phyloP scores from a whole-genome alignment of 1,284 basidiomycete genomes.

The Meira nashicola region DNA sequence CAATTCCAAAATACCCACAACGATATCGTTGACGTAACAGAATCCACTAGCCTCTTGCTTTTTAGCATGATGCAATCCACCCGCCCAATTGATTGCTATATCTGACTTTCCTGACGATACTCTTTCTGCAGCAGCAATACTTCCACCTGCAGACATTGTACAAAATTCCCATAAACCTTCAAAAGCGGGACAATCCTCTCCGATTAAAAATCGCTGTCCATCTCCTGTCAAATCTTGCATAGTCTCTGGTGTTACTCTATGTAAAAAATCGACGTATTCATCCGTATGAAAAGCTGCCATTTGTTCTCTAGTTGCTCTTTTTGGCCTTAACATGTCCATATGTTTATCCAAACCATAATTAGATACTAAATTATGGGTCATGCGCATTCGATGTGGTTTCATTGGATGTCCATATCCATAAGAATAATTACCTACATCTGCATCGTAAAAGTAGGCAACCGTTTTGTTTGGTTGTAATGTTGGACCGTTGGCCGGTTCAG shows the following conservation, averaged over 20 bases:
- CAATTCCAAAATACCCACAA: constrained; percentile 91
- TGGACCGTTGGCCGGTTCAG: neutral
- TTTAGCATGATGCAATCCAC: constrained; percentile 95
- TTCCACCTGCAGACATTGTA: constrained; percentile 87
- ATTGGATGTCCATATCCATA: constrained; percentile 86
- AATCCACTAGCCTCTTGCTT: constrained; percentile 93
- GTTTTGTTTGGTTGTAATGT: constrained; percentile 13
- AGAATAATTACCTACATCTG: constrained; percentile 74
- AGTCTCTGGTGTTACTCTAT: constrained; percentile 68
- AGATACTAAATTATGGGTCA: constrained; percentile 80
- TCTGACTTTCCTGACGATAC: constrained; percentile 78
- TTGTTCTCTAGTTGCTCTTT: constrained; percentile 70
- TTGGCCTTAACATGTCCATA: constrained; percentile 82
- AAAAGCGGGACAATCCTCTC: constrained; percentile 93
- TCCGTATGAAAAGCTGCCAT: constrained; percentile 95
- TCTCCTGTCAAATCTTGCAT: constrained; percentile 65
- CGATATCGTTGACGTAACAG: constrained; percentile 85
- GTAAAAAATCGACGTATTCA: constrained; percentile 90
- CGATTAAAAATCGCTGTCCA: constrained; percentile 58
- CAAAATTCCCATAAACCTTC: constrained; percentile 97
- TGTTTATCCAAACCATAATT: constrained; percentile 83
- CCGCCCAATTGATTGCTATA: constrained; percentile 97
- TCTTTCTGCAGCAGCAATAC: constrained; percentile 71
- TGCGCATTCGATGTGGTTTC: constrained; percentile 67
- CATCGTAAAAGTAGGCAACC: constrained; percentile 15